Evolutionary conservation across 495 filamentous ascomycete genomes (phyloP).

Genomic region (Talaromyces liani): DNA sequence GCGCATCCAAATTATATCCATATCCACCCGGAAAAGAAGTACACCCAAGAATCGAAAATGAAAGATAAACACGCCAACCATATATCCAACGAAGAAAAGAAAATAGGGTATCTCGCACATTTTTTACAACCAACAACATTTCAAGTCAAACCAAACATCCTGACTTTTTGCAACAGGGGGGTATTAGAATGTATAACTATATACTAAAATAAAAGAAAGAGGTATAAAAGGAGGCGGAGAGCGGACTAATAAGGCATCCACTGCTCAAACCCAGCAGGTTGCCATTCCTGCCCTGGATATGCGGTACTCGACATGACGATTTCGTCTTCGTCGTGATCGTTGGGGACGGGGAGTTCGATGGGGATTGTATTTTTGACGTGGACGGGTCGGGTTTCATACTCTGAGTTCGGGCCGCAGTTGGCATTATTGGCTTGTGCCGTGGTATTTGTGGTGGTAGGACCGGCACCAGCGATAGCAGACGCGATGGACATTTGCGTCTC

Average conservation of each 20-base stretch:
- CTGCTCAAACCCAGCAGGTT: constrained; percentile 37
- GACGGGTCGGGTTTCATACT: constrained; percentile 16
- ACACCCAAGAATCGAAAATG: neutral
- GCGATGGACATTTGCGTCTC: neutral
- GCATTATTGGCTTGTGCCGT: neutral
- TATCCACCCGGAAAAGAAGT: neutral
- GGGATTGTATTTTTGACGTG: constrained; percentile 35
- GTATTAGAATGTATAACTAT: neutral
- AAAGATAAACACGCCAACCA: neutral
- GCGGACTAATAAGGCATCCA: constrained; percentile 18
- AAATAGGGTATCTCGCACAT: constrained; percentile 2
- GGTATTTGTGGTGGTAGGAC: neutral
- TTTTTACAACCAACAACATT: neutral
- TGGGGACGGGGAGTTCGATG: constrained; percentile 32
- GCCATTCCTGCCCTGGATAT: constrained; percentile 81
- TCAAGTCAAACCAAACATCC: neutral
- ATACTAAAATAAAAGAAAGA: neutral
- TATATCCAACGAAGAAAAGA: neutral
- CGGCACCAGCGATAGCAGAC: neutral
- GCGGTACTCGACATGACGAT: constrained; percentile 67
- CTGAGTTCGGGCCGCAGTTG: neutral
- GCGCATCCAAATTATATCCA: neutral
- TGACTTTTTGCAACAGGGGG: neutral
- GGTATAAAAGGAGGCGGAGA: neutral
- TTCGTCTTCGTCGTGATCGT: constrained; percentile 46